Evolutionary conservation across 176 grass and related monocot species (phyloP), one percentile per base, ranked within the genome.

Genomic region (Poa pratensis): DNA sequence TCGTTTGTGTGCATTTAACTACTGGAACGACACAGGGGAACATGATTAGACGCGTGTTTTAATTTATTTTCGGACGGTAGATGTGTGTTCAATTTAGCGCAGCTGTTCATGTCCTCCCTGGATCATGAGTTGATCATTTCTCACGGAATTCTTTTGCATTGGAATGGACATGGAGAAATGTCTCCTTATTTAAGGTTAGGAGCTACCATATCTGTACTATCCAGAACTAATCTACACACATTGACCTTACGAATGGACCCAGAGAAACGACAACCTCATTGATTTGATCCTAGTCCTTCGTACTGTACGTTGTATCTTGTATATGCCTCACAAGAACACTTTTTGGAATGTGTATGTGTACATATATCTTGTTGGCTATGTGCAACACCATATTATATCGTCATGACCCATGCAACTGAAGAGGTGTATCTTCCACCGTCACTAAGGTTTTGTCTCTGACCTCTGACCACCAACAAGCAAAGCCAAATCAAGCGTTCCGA

Each of bases 201-300:
- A 20, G 43, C 32, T 50, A n/a, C 30, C 40, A 28, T 30, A 14
- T 51, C n/a, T 63, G 57, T 49, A 35, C 78, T 64, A 48, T 51
- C 45, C 26, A 52, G 27, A 32, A 49, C 18, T 58, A 74, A 62
- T 74, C 39, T 22, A 34, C 19, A 20, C 19, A 71, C 32, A 11
- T 11, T 4, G 20, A 71, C 37, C 75, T 6, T 62, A 46, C 27
- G 5, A 78, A 65, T 65, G 24, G 40, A 49, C 40, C 53, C 2
- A 69, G 81, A 45, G 26, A 83, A 23, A 73, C 43, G 42, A 28
- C 18, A 73, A 20, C 16, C 16, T 70, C 68, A 73, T 83, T 83
- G 52, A 58, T 83, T 59, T 19, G 52, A 14, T 60, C 11, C 17
- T n/a, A 32, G 23, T 27, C 6, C 24, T n/a, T 17, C 6, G 7